Percentiles rank a stretch among this genome's conserved stretches.
These are phyloP conservation scores for Hymenoscyphus linearis DNA, from an alignment of 2,329 filamentous ascomycete species.

Conservation along the genomic window DNA sequence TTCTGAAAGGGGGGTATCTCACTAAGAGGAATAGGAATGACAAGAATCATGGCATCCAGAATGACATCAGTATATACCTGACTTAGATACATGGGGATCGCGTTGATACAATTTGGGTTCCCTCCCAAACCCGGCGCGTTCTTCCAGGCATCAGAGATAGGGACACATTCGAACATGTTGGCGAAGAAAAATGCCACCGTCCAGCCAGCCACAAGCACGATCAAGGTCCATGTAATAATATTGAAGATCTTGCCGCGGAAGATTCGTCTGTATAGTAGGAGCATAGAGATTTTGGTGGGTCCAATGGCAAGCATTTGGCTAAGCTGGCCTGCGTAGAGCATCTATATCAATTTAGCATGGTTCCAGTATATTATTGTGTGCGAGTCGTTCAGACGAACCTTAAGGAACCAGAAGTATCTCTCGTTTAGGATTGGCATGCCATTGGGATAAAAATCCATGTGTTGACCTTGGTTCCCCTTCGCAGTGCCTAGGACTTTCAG, in stretches of 20 bases:
- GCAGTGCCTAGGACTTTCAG: background rate
- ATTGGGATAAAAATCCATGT: constrained; percentile 1
- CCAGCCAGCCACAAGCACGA: background rate
- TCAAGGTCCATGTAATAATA: background rate
- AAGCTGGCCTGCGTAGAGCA: background rate
- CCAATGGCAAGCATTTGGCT: constrained; percentile 4
- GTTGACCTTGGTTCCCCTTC: constrained; percentile 3
- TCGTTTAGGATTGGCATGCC: background rate
- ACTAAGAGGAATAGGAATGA: background rate
- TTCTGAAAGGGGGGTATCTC: background rate
- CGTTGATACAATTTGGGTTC: background rate
- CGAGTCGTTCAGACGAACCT: background rate
- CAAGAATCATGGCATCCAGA: constrained; percentile 2
- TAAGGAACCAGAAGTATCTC: background rate
- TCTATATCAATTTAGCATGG: background rate
- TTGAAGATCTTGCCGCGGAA: constrained; percentile 3
- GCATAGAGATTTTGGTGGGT: constrained; percentile 2
- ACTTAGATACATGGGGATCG: constrained; percentile 1
- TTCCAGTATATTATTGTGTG: background rate
- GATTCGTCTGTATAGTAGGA: constrained; percentile 4
- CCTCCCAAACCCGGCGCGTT: background rate
- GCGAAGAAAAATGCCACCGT: constrained; percentile 2
- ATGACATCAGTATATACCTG: constrained; percentile 4
- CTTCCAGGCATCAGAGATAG: background rate
- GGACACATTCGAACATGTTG: constrained; percentile 4